Percentiles rank a stretch among this genome's conserved stretches.
These are phyloP conservation scores for Hortiboletus campestris DNA, from an alignment of 768 basidiomycete species.

Conservation along the genomic window DNA sequence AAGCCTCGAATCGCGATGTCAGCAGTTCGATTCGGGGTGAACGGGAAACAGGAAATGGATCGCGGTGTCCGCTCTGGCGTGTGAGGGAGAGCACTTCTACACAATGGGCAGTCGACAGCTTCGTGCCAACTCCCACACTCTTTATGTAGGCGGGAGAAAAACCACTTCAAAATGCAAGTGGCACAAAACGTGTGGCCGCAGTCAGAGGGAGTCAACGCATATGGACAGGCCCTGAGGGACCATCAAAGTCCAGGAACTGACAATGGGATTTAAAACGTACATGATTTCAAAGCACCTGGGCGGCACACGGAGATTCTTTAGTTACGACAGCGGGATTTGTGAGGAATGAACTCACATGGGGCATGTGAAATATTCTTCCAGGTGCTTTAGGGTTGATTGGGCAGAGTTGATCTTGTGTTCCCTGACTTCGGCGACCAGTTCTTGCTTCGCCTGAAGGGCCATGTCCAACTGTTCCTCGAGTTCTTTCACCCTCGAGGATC, in stretches of 20 bases:
- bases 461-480: slow-evolving; percentile 41
- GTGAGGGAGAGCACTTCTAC: slow-evolving; percentile 51
- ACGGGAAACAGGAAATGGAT: slow-evolving; percentile 51
- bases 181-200: slow-evolving; percentile 74
- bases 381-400: slow-evolving; percentile 44
- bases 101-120: slow-evolving; percentile 64
- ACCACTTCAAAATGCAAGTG: slow-evolving; percentile 64
- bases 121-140: slow-evolving; percentile 69
- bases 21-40: slow-evolving; percentile 59
- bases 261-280: slow-evolving; percentile 24
- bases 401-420: slow-evolving; percentile 34
- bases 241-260: neutral
- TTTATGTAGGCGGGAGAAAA: slow-evolving; percentile 63
- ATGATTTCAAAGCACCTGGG: slow-evolving; percentile 64
- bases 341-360: slow-evolving; percentile 45
- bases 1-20: slow-evolving; percentile 52
- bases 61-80: slow-evolving; percentile 55
- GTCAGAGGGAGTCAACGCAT: slow-evolving; percentile 48
- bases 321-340: slow-evolving; percentile 4
- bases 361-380: slow-evolving; percentile 67
- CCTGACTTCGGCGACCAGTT: slow-evolving; percentile 40
- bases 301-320: slow-evolving; percentile 9
- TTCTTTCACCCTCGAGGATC: slow-evolving; percentile 37
- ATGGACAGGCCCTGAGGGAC: slow-evolving; percentile 49
- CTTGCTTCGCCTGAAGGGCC: slow-evolving; percentile 41